Evolutionary conservation across 495 filamentous ascomycete genomes (phyloP), one percentile per base, ranked within the genome.

Genomic region (Penicillium cataractarum): DNA sequence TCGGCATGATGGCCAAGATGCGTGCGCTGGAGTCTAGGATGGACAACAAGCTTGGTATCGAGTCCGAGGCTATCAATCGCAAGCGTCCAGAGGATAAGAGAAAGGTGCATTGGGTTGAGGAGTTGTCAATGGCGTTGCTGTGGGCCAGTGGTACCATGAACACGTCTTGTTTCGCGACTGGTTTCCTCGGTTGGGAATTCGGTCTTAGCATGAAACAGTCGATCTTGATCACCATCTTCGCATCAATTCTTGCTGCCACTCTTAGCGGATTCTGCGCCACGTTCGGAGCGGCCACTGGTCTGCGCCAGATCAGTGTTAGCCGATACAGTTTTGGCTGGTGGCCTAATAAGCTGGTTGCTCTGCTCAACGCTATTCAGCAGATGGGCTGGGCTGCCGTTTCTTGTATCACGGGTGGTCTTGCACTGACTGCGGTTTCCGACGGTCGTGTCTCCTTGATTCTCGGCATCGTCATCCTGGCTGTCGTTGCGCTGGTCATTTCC

Each of bases 261-360:
- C 44, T 59, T 0, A 59, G 57, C 24, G 57, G 57, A 49, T 75
- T 58, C 56, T 83, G 78, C 48, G 74, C 74, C 10, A 72, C 69
- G 9, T 71, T 97, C 90, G 29, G 88, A 78, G 92, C 93, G 90
- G 69, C 89, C 88, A 56, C 89, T 85, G 29, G 93, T 87, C 70
- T 94, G 86, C 40, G 94, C 88, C 58, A 97, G 73, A 73, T 97
- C 88, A 29, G 90, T 89, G 74, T 97, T 89, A 64, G 65, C 22
- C 59, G 74, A 57, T 75, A 72, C 57, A 70, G 68, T 2, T 65
- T 76, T n/a, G 74, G 74, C 12, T 75, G 64, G 61, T 76, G 69
- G 48, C 72, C 71, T 0, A 68, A 69, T 12, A 71, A 68, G 27
- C 55, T 76, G 10, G 65, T 71, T 37, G 71, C 73, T 4, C 42